Conservation (phyloP, 2,329 filamentous ascomycete genomes). For the Phaeoacremonium minimum region DNA sequence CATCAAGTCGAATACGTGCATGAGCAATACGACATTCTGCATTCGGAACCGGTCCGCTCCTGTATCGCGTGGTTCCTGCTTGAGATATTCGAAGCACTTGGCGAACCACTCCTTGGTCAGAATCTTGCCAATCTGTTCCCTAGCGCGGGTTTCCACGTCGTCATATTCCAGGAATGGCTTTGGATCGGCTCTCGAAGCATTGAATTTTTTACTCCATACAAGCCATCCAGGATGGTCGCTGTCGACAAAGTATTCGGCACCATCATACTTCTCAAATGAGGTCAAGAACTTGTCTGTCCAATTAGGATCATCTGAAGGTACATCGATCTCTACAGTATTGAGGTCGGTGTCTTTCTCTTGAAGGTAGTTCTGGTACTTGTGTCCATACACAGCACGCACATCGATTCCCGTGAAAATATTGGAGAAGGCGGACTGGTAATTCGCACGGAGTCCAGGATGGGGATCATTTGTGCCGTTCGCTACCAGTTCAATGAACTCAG, state of each 20-base stretch:
- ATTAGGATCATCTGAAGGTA: conserved; percentile 67
- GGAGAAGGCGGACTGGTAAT: conserved; percentile 76
- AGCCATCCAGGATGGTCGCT: conserved; percentile 93
- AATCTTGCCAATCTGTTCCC: conserved; percentile 74
- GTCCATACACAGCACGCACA: conserved; percentile 77
- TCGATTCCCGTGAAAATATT: conserved; percentile 80
- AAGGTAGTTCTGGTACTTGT: conserved; percentile 84
- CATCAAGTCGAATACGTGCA: conserved; percentile 87
- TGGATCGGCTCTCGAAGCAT: conserved; percentile 71
- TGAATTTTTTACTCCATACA: conserved; percentile 87
- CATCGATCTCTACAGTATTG: conserved; percentile 71
- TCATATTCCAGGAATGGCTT: conserved; percentile 69
- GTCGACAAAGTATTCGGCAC: conserved; percentile 85
- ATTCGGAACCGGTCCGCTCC: conserved; percentile 84
- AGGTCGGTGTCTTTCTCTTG: conserved; percentile 73
- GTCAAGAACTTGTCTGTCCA: conserved; percentile 79
- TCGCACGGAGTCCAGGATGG: conserved; percentile 77
- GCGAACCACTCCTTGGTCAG: conserved; percentile 83
- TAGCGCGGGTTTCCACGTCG: conserved; percentile 67
- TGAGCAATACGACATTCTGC: conserved; percentile 79
- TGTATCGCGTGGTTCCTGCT: conserved; percentile 87
- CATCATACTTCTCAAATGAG: conserved; percentile 64
- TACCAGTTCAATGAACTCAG: conserved; percentile 78
- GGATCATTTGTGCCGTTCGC: conserved; percentile 81
- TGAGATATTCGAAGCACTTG: conserved; percentile 87